Percentiles rank a stretch among this genome's conserved stretches.
Evolutionary conservation across 164 flowering plant genomes (phyloP).

Genomic region (Chimonanthus salicifolius): DNA sequence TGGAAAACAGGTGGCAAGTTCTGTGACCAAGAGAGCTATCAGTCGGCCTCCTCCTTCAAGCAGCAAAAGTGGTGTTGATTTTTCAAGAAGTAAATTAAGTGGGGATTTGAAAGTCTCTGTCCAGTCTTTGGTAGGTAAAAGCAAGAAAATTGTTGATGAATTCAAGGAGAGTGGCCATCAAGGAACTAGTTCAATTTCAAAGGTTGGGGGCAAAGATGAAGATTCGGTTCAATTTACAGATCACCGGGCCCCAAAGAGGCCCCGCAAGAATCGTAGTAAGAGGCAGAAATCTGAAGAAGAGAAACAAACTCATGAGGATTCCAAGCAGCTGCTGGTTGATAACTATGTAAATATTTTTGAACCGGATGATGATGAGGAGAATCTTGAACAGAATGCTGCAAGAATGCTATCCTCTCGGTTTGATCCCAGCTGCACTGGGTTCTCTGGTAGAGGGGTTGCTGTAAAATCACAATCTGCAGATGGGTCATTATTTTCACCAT

Average conservation of each 20-base stretch:
- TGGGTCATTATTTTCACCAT: constrained; percentile 26
- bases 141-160: constrained; percentile 28
- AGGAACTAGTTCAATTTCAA: constrained; percentile 19
- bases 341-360: constrained; percentile 11
- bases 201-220: constrained; percentile 23
- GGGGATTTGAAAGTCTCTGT: constrained; percentile 16
- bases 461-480: constrained; percentile 27
- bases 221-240: constrained; percentile 19
- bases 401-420: constrained; percentile 97
- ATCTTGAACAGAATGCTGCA: constrained; percentile 96
- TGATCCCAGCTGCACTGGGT: constrained; percentile 78
- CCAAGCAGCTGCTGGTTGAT: constrained; percentile 17
- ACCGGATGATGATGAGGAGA: constrained; percentile 72
- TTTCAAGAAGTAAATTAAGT: constrained; percentile 17
- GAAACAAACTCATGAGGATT: constrained; percentile 16
- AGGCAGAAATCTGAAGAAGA: constrained; percentile 19
- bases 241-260: constrained; percentile 22
- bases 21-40: constrained; percentile 1
- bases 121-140: constrained; percentile 12
- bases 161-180: constrained; percentile 21
- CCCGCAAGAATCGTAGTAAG: constrained; percentile 25
- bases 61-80: constrained; percentile 18
- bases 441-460: constrained; percentile 34
- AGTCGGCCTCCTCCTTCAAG: not conserved
- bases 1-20: constrained; percentile 14